Evolutionary conservation across 257 asterid species (phyloP), one percentile per base, ranked within the genome.

Genomic region (Rehmannia glutinosa): DNA sequence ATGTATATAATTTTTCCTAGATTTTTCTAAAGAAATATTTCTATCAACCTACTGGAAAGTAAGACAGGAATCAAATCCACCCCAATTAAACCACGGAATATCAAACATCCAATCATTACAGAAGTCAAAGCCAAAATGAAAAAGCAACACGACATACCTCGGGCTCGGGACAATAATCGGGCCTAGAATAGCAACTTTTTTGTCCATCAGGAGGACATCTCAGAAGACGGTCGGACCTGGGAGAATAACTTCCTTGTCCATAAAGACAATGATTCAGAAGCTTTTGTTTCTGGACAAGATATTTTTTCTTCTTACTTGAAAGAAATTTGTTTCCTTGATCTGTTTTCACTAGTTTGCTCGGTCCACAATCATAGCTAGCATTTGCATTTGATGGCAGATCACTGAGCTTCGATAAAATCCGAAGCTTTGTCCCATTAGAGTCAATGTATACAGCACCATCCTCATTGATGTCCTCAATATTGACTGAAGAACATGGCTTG

Each of bases 351-450:
- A 70, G 64, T 70, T 80, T 78, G 62, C 59, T 74, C 4, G 81
- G 57, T 24, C 70, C 76, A 63, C 62, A 49, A 66, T 73, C 85
- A 70, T 71, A 75, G 13, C 50, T 58, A 13, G 24, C 76, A 72
- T 62, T 76, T 4, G 80, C 68, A 56, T 45, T 72, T 9, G 72
- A 67, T 16, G 77, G 73, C 32, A 57, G 69, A 78, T 83, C 82
- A 16, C 61, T 65, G 28, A 81, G 75, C 82, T 84, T 90, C 2
- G 98, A 92, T 27, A 92, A 69, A 60, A 86, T 82, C 15, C 95
- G 87, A 79, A 92, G 75, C 82, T 92, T 92, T 10, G 90, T 83
- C 56, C 98, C 97, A 65, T 70, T 86, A 52, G 96, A 83, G 53
- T 92, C 98, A 3, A 90, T 69, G 54, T 92, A 90, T 17, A 92